These are phyloP conservation scores for Ustilago lituana DNA, from an alignment of 1,284 basidiomycete species.

Conservation along the genomic window DNA sequence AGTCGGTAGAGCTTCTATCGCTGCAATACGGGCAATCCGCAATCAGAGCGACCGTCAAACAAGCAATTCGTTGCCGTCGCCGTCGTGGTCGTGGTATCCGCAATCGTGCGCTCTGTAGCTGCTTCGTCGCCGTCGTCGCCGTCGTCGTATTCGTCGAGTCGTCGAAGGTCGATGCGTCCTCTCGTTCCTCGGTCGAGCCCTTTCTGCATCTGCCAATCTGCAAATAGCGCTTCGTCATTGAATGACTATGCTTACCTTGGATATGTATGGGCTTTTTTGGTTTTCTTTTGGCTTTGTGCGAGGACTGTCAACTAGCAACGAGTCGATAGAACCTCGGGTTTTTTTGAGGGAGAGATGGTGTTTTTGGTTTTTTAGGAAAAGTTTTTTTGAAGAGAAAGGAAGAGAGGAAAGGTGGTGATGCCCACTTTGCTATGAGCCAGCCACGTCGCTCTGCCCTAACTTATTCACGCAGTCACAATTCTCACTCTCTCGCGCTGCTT, in stretches of 20 bases:
- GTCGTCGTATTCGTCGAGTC: neutral
- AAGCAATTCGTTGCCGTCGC: too few species aligned
- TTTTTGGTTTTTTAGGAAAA: constrained; percentile 45
- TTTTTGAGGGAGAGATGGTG: constrained; percentile 37
- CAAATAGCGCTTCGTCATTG: neutral
- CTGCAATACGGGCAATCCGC: too few species aligned
- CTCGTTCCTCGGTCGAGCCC: too few species aligned
- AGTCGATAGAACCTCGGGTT: constrained; percentile 42
- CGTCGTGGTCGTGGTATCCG: neutral
- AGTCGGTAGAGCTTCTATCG: too few species aligned
- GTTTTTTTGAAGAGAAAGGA: constrained; percentile 42
- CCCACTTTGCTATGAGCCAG: constrained; percentile 6
- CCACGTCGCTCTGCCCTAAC: constrained; percentile 1
- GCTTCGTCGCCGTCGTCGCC: neutral
- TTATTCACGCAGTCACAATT: neutral
- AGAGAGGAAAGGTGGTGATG: constrained; percentile 26
- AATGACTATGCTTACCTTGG: constrained; percentile 22
- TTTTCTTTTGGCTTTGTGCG: constrained; percentile 41
- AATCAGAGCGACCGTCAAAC: too few species aligned
- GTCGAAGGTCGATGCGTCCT: constrained; percentile 2
- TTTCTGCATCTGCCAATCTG: too few species aligned
- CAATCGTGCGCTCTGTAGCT: too few species aligned
- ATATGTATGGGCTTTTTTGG: constrained; percentile 31
- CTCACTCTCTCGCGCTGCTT: neutral
- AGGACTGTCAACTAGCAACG: constrained; percentile 25